Percentiles rank a stretch among this genome's conserved stretches.
Evolutionary conservation across 345 rosid species (phyloP).

Genomic region (Carallia pectinifolia): DNA sequence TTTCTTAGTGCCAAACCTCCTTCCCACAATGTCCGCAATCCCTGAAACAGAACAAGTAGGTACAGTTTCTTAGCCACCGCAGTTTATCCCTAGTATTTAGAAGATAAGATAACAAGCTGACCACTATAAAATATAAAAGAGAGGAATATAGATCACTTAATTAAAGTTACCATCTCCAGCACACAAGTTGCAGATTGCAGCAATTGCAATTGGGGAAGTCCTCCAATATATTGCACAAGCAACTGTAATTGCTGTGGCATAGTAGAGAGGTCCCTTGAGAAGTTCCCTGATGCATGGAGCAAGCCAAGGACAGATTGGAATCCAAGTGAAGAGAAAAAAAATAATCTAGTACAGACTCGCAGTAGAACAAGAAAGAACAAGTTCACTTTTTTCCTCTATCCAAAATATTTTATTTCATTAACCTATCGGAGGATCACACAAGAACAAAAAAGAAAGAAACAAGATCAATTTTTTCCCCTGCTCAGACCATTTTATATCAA

Average conservation of each 20-base stretch:
- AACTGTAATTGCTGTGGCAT: slow-evolving; percentile 54
- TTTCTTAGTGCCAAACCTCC: slow-evolving; percentile 65
- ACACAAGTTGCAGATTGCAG: slow-evolving; percentile 85
- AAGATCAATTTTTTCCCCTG: neutral
- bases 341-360: neutral
- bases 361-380: neutral
- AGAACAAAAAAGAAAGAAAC: neutral
- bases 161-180: slow-evolving; percentile 89
- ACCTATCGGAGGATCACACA: neutral
- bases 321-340: neutral
- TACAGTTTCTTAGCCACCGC: neutral
- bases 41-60: slow-evolving; percentile 39
- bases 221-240: slow-evolving; percentile 74
- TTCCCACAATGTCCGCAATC: slow-evolving; percentile 85
- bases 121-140: neutral
- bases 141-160: slow-evolving; percentile 1
- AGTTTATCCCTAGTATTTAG: neutral
- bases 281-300: slow-evolving; percentile 70
- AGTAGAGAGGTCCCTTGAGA: slow-evolving; percentile 86
- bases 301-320: slow-evolving; percentile 11
- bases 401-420: neutral
- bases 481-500: neutral
- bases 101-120: neutral
- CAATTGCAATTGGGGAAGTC: slow-evolving; percentile 70
- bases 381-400: neutral